Percentiles rank a stretch among this genome's conserved stretches.
Evolutionary conservation across 805 yeast genomes (phyloP).

Genomic region (Naumovozyma baii): DNA sequence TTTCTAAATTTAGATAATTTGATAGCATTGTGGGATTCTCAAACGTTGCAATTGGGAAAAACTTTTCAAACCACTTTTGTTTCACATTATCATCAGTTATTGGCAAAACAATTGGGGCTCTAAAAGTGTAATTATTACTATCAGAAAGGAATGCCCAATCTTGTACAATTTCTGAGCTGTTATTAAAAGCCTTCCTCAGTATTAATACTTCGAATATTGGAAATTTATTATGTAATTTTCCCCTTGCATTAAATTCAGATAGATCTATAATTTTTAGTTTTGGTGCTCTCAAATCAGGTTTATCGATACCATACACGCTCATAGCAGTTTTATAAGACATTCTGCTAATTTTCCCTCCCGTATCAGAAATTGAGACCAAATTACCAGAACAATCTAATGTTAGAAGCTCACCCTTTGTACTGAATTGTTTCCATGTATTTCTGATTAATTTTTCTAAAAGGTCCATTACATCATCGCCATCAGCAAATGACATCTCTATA

Average conservation of each 20-base stretch:
- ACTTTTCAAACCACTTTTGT: constrained; percentile 35
- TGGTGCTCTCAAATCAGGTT: constrained; percentile 76
- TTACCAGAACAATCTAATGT: constrained; percentile 21
- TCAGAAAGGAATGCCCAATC: constrained; percentile 36
- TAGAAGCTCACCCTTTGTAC: constrained; percentile 19
- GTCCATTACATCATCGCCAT: constrained; percentile 52
- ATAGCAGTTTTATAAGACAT: constrained; percentile 64
- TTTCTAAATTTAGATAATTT: constrained; percentile 33
- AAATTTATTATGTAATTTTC: constrained; percentile 37
- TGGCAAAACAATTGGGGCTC: constrained; percentile 50
- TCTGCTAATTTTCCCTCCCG: constrained; percentile 29
- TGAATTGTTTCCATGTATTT: constrained; percentile 45
- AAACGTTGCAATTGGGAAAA: constrained; percentile 27
- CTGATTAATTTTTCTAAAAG: constrained; percentile 52
- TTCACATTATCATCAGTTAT: constrained; percentile 37
- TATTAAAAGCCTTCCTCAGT: constrained; percentile 39
- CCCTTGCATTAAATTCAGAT: constrained; percentile 30
- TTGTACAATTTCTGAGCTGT: constrained; percentile 15
- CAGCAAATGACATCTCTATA: constrained; percentile 81
- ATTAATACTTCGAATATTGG: constrained; percentile 71
- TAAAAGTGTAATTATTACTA: constrained; percentile 37
- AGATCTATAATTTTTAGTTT: constrained; percentile 41
- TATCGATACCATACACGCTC: constrained; percentile 75
- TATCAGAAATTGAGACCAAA: neutral
- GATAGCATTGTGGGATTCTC: constrained; percentile 28